Evolutionary conservation across 371 early-diverging fungal genomes (phyloP).

Genomic region (Capillidium rhysosporum): DNA sequence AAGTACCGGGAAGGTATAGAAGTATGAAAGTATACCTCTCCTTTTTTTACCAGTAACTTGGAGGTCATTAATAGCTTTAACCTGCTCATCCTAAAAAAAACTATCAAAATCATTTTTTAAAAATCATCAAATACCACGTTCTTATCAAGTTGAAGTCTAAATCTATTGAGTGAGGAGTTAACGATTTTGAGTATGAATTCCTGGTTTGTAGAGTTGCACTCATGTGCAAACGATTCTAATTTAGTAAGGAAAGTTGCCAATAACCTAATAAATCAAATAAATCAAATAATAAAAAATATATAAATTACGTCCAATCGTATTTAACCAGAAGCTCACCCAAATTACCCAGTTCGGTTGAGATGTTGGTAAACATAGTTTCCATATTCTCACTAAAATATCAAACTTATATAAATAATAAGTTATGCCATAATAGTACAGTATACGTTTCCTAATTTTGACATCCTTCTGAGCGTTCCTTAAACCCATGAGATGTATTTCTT

Average conservation of each 20-base stretch:
- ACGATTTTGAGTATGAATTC: constrained; percentile 43
- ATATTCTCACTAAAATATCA: constrained; percentile 31
- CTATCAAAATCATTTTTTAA: neutral
- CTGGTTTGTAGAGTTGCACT: constrained; percentile 30
- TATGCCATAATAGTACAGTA: constrained; percentile 15
- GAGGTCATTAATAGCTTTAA: constrained; percentile 75
- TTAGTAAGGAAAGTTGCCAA: constrained; percentile 63
- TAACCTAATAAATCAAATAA: neutral
- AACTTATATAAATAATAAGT: neutral
- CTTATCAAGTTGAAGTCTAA: constrained; percentile 48
- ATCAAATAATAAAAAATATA: neutral
- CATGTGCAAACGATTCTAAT: constrained; percentile 46
- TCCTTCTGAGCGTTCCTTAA: constrained; percentile 39
- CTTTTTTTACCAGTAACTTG: constrained; percentile 73
- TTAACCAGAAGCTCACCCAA: constrained; percentile 66
- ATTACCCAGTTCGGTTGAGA: constrained; percentile 43
- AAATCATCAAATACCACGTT: constrained; percentile 43
- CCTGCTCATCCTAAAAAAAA: constrained; percentile 49
- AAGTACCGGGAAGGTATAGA: constrained; percentile 67
- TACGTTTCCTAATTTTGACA: constrained; percentile 34
- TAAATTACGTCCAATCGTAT: constrained; percentile 42
- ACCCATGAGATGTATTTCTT: constrained; percentile 18
- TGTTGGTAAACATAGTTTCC: constrained; percentile 59
- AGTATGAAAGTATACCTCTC: constrained; percentile 65
- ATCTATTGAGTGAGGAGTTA: constrained; percentile 34